Conservation (phyloP, 2,329 filamentous ascomycete species). For the Myriosclerotinia curreyana region DNA sequence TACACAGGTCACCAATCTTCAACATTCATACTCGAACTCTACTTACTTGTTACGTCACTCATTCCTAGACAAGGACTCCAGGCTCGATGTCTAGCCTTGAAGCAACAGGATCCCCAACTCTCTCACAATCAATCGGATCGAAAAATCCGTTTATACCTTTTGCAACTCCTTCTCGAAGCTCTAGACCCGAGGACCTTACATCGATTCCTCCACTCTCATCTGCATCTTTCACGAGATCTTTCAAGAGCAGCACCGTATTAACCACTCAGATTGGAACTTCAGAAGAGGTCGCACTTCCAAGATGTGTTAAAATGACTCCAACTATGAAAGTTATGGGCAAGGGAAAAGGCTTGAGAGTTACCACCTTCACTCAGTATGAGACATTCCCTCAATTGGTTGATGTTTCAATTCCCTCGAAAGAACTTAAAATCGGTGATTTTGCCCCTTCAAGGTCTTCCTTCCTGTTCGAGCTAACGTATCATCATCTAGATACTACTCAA, state of each 20-base stretch:
- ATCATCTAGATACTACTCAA: background rate
- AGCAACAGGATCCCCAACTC: background rate
- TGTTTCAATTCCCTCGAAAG: background rate
- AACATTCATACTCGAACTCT: background rate
- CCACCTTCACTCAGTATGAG: conserved; percentile 7
- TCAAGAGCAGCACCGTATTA: background rate
- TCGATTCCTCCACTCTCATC: background rate
- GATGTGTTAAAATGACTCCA: background rate
- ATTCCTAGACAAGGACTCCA: background rate
- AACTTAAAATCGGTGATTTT: background rate
- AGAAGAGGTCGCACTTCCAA: conserved; percentile 7
- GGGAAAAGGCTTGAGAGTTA: conserved; percentile 5
- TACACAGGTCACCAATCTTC: background rate
- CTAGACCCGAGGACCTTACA: background rate
- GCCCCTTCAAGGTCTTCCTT: background rate
- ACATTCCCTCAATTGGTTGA: conserved; percentile 10
- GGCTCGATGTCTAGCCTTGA: background rate
- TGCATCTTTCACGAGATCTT: background rate
- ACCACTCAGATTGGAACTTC: background rate
- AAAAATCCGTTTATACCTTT: background rate
- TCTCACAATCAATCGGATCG: background rate
- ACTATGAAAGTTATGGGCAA: background rate
- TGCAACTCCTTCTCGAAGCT: background rate
- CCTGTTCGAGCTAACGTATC: background rate
- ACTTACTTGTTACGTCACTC: too few relatives aligned